Percentiles rank a stretch among this genome's conserved stretches.
Evolutionary conservation across 371 early-diverging fungal genomes (phyloP).

Genomic region (Mycotypha africana): DNA sequence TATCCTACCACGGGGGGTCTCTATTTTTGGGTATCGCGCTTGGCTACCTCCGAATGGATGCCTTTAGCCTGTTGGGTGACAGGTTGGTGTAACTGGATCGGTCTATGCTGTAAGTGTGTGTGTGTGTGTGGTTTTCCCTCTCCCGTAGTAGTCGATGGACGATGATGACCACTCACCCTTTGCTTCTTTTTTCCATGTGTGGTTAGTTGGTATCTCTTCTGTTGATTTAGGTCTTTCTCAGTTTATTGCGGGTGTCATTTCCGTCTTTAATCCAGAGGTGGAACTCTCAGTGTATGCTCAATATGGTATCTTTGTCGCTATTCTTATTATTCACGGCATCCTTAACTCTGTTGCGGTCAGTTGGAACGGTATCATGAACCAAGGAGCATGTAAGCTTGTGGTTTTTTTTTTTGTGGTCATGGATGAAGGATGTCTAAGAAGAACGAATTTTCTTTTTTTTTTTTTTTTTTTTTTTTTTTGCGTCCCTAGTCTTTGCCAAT

Average conservation of each 20-base stretch:
- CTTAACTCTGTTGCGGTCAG: constrained; percentile 50
- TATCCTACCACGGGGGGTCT: constrained; percentile 70
- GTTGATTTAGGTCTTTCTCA: constrained; percentile 52
- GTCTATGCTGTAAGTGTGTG: constrained; percentile 33
- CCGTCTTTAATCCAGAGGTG: constrained; percentile 33
- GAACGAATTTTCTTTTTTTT: too few relatives aligned
- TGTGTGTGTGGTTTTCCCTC: too few relatives aligned
- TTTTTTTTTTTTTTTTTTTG: too few relatives aligned
- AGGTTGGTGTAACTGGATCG: constrained; percentile 64
- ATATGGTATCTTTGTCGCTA: constrained; percentile 44
- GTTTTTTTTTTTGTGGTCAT: too few relatives aligned
- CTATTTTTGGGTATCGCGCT: constrained; percentile 60
- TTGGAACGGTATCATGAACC: constrained; percentile 45
- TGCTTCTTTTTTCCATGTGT: neutral
- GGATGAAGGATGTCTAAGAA: too few relatives aligned
- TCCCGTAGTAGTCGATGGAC: too few relatives aligned
- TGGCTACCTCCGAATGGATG: constrained; percentile 51
- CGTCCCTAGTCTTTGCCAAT: constrained; percentile 38
- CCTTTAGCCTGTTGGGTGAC: constrained; percentile 61
- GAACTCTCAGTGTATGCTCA: constrained; percentile 39
- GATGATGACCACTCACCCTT: too few relatives aligned
- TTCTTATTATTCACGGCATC: constrained; percentile 42
- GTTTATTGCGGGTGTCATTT: constrained; percentile 48
- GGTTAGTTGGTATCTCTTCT: constrained; percentile 40
- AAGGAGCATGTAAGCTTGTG: constrained; percentile 47